Percentiles rank a stretch among this genome's conserved stretches.
These are phyloP conservation scores for Phytophthora crassamura DNA, from an alignment of 352 stramenopile species.

Conservation along the genomic window DNA sequence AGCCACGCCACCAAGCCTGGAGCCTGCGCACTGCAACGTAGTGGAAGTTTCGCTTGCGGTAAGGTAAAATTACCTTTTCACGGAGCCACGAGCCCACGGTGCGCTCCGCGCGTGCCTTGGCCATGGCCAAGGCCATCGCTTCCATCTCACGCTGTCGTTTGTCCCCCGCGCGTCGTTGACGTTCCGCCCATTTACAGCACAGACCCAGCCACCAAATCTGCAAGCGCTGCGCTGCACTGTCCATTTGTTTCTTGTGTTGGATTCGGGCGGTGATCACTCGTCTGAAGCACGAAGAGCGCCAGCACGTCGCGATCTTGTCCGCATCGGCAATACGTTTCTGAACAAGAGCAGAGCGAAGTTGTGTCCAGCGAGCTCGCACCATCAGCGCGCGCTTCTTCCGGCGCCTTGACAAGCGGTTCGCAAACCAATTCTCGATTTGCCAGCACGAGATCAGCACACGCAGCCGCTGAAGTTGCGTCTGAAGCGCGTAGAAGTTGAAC, in stretches of 20 bases:
- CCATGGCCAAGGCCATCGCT: constrained; percentile 30
- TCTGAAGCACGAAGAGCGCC: constrained; percentile 38
- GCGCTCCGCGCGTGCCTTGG: constrained; percentile 28
- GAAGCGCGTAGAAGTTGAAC: constrained; percentile 55
- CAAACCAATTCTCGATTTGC: constrained; percentile 64
- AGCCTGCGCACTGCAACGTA: constrained; percentile 41
- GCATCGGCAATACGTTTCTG: constrained; percentile 31
- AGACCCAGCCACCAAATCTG: constrained; percentile 56
- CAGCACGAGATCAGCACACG: constrained; percentile 52
- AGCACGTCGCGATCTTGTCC: constrained; percentile 43
- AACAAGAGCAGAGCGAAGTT: constrained; percentile 36
- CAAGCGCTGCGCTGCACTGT: constrained; percentile 28
- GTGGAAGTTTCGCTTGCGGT: constrained; percentile 32
- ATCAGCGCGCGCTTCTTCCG: constrained; percentile 36
- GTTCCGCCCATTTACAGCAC: constrained; percentile 46
- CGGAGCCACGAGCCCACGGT: constrained; percentile 39
- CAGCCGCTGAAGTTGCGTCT: constrained; percentile 45
- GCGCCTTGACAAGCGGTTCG: constrained; percentile 25
- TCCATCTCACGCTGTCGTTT: constrained; percentile 36
- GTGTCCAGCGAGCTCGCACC: constrained; percentile 41
- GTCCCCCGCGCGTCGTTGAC: constrained; percentile 28
- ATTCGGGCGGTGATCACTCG: constrained; percentile 33
- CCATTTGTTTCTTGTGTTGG: constrained; percentile 18
- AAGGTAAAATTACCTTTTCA: constrained; percentile 32
- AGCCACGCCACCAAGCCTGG: constrained; percentile 80